These are phyloP conservation scores for Epichloe amarillans DNA, from an alignment of 2,329 filamentous ascomycete genomes.

Conservation along the genomic window DNA sequence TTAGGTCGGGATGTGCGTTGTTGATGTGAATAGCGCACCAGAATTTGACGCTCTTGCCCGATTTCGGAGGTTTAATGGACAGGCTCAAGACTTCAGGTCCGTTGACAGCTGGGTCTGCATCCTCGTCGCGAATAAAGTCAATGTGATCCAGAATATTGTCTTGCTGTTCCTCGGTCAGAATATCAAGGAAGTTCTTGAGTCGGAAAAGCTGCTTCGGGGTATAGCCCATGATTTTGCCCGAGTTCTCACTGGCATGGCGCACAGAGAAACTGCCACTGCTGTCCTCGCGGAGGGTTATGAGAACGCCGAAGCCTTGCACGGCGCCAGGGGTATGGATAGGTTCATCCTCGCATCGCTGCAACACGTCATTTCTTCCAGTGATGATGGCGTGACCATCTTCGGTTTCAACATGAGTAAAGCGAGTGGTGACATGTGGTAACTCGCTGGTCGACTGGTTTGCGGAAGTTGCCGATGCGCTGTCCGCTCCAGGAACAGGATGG, in stretches of 20 bases:
- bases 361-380: conserved; percentile 58
- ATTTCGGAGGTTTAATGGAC: conserved; percentile 47
- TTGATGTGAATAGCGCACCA: conserved; percentile 83
- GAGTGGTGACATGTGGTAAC: conserved; percentile 48
- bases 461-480: conserved; percentile 10
- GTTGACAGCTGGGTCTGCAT: conserved; percentile 58
- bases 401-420: conserved; percentile 67
- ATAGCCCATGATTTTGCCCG: conserved; percentile 60
- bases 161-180: conserved; percentile 69
- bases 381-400: conserved; percentile 72
- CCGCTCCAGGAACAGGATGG: not conserved
- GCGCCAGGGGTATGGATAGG: conserved; percentile 80
- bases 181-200: conserved; percentile 65
- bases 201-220: conserved; percentile 63
- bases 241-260: conserved; percentile 71
- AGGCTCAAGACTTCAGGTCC: conserved; percentile 80
- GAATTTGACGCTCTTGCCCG: conserved; percentile 47
- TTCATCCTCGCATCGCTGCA: conserved; percentile 81
- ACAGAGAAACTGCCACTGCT: conserved; percentile 54
- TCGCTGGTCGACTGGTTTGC: conserved; percentile 14
- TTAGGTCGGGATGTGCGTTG: conserved; percentile 49
- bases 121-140: conserved; percentile 76
- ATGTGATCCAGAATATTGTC: conserved; percentile 78
- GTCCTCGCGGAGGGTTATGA: conserved; percentile 63
- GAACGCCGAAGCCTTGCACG: conserved; percentile 64